Base-by-base conservation (phyloP, 176 grass and related monocot species). In the Avena insularis region DNA sequence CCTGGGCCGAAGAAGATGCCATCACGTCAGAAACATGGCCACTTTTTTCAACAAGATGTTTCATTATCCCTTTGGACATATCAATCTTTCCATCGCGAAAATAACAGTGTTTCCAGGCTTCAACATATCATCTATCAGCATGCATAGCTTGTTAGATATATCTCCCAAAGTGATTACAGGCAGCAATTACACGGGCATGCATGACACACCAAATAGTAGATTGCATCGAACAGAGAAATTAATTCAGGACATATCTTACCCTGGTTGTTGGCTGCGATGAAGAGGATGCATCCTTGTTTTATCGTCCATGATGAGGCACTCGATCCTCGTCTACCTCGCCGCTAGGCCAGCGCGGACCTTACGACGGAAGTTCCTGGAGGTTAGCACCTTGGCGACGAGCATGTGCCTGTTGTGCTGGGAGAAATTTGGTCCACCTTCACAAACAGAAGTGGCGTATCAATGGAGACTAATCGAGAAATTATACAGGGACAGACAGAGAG, bases 11-110 rank as follows among this genome's bases (percentile, higher is more conserved):
- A 33, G 31, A 33, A 33, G 31, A 33, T 33, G 31, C 31, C 31
- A 33, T 33, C 31, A 33, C 2, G 31, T 1, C 31, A 33, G 31
- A 33, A 20, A 97, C 46, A 13, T 86, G 92, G 4, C 94, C 94
- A 89, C 91, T 91, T 77, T 96, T 96, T 79, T 96, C 91, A 17
- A 93, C 94, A 45, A 85, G 89, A 68, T 91, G 85, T 35, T 35
- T 35, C 94, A 96, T 93, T 66, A 89, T 91, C 55, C 91, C 91
- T 86, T 96, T 96, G 87, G 93, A 96, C 91, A 96, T 96, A 86
- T 96, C 94, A 63, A 95, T 91, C 74, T 90, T 97, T 20, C 90
- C 92, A 80, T 94, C 92, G 64, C 88, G 75, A 97, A 87, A 43
- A 97, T 97, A 54, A 94, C 76, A 33, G 3, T 35, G 33, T 35